These are phyloP conservation scores for Nakaseomyces kungkrabaensis DNA, from an alignment of 1,139 yeast species.

Conservation along the genomic window DNA sequence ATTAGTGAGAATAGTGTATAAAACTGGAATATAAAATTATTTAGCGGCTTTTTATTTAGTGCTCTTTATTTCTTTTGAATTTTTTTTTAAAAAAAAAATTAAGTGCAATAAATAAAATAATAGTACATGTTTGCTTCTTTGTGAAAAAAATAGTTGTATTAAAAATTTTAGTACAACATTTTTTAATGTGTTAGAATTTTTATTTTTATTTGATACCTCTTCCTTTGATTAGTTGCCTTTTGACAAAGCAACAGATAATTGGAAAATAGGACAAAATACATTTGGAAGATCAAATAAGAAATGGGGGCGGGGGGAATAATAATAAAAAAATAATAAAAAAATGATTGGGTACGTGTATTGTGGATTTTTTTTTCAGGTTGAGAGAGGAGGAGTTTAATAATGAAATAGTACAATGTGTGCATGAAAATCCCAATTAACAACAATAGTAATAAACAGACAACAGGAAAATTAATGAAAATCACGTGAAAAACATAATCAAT, in stretches of 20 bases:
- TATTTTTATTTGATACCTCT: too few relatives aligned
- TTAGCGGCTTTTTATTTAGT: not conserved
- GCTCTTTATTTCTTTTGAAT: not conserved
- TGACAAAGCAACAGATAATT: too few relatives aligned
- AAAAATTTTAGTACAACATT: too few relatives aligned
- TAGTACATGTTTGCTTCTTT: not conserved
- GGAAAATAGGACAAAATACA: too few relatives aligned
- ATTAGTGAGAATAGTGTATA: not conserved
- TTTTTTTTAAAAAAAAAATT: not conserved
- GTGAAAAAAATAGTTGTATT: too few relatives aligned
- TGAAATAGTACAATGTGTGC: not conserved
- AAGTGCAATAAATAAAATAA: not conserved
- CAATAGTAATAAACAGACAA: not conserved
- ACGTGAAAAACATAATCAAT: not conserved
- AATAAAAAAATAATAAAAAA: too few relatives aligned
- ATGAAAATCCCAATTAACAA: not conserved
- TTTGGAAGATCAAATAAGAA: too few relatives aligned
- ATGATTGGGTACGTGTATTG: not conserved
- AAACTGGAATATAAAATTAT: not conserved
- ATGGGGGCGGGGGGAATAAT: too few relatives aligned
- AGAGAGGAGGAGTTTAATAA: not conserved
- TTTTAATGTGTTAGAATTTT: not conserved
- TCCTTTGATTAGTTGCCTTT: too few relatives aligned
- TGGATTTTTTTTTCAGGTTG: too few relatives aligned
- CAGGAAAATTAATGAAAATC: not conserved